Percentiles rank a stretch among this genome's conserved stretches.
Conservation (phyloP, 129 eudicot species). For the Chrysanthemum makinoi region DNA sequence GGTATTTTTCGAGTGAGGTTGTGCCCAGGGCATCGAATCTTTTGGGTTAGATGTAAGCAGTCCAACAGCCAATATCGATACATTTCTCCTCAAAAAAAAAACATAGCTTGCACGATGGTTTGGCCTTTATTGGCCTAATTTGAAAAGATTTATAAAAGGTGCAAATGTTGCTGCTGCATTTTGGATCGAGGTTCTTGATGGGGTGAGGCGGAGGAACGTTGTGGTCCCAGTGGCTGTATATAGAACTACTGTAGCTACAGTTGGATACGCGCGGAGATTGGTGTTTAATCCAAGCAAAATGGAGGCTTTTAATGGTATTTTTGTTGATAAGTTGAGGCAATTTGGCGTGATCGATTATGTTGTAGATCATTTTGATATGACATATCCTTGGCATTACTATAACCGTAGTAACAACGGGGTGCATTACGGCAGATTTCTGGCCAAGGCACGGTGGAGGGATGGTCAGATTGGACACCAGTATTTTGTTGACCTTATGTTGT, state of each 20-base stretch:
- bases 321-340: constrained; percentile 64
- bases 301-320: constrained; percentile 85
- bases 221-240: constrained; percentile 51
- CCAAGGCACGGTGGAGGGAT: constrained; percentile 79
- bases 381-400: constrained; percentile 90
- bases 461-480: constrained; percentile 95
- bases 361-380: constrained; percentile 85
- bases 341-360: constrained; percentile 52
- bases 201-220: constrained; percentile 43
- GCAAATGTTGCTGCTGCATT: constrained; percentile 71
- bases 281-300: constrained; percentile 78
- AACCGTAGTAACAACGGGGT: constrained; percentile 91
- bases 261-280: constrained; percentile 70
- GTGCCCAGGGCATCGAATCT: no score
- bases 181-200: constrained; percentile 68
- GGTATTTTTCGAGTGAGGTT: constrained; percentile 54
- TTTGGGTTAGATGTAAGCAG: no score
- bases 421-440: constrained; percentile 92
- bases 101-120: no score
- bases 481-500: constrained; percentile 87
- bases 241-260: constrained; percentile 79
- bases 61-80: no score
- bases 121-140: constrained; percentile 67
- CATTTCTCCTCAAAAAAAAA: no score
- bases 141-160: constrained; percentile 59